Conservation (phyloP, 495 filamentous ascomycete genomes). For the Tuber microsphaerosporum region DNA sequence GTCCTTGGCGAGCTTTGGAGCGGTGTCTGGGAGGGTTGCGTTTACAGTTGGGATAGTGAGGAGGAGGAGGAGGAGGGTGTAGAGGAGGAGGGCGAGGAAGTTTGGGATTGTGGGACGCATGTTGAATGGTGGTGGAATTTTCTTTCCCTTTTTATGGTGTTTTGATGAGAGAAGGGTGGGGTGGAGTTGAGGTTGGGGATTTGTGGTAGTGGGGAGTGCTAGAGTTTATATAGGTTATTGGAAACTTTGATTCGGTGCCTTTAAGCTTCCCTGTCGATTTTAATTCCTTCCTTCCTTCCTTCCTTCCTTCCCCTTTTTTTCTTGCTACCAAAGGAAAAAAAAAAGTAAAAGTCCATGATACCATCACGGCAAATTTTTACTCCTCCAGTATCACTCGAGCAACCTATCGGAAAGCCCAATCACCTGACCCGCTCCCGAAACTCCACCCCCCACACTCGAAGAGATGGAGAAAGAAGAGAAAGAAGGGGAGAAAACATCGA, state of each 20-base stretch:
- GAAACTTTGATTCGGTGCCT: background rate
- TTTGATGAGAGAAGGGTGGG: background rate
- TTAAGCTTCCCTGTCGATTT: background rate
- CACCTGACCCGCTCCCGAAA: too few species aligned
- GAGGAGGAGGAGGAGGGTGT: background rate
- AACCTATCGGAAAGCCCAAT: background rate
- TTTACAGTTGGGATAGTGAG: background rate
- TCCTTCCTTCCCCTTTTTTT: too few species aligned
- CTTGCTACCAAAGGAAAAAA: background rate
- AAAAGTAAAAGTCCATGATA: background rate
- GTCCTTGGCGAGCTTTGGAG: background rate
- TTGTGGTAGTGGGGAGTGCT: background rate
- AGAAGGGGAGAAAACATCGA: background rate
- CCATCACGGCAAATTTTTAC: background rate
- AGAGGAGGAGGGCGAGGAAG: background rate
- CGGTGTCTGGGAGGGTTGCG: background rate
- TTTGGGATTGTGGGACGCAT: background rate
- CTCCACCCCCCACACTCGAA: too few species aligned
- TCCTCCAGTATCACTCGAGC: background rate
- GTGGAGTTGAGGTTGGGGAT: background rate
- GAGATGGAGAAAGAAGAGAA: too few species aligned
- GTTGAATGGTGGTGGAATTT: background rate
- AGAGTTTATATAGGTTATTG: background rate
- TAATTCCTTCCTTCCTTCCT: background rate
- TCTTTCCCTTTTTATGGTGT: too few species aligned